Percentiles rank a stretch among this genome's conserved stretches.
phyloP scores from a whole-genome alignment of 805 yeast species.

The Starmerella gropengiesseri region DNA sequence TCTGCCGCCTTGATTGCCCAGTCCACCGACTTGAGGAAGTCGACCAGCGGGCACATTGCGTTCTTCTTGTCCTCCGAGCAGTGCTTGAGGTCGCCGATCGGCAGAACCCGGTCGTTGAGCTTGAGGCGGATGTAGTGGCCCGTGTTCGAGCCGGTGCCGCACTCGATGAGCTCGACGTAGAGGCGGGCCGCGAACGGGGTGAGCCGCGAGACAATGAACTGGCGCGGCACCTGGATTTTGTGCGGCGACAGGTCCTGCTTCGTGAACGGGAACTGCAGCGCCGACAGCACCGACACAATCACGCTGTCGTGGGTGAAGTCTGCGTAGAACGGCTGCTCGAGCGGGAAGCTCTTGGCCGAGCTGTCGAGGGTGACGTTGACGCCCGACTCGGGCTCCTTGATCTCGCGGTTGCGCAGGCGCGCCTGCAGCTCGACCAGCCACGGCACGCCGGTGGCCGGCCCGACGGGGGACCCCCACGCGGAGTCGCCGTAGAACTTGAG shows the following conservation, averaged over 20 bases:
- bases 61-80: slow-evolving; percentile 26
- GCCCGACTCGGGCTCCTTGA: slow-evolving; percentile 38
- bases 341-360: slow-evolving; percentile 30
- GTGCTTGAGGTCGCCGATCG: slow-evolving; percentile 28
- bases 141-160: slow-evolving; percentile 24
- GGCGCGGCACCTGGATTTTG: slow-evolving; percentile 34
- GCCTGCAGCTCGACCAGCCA: slow-evolving; percentile 36
- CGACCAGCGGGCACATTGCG: slow-evolving; percentile 30
- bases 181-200: slow-evolving; percentile 36
- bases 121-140: slow-evolving; percentile 27
- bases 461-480: slow-evolving; percentile 46
- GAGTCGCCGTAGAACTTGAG: slow-evolving; percentile 47
- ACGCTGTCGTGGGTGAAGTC: slow-evolving; percentile 71
- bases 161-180: slow-evolving; percentile 32
- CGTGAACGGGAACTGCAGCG: slow-evolving; percentile 43
- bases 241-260: slow-evolving; percentile 38
- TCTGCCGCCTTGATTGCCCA: slow-evolving; percentile 24
- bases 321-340: slow-evolving; percentile 45
- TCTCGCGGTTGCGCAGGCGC: slow-evolving; percentile 40
- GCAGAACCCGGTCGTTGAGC: slow-evolving; percentile 33
- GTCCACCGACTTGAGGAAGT: slow-evolving; percentile 26
- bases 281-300: slow-evolving; percentile 48
- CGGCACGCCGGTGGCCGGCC: slow-evolving; percentile 51
- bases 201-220: slow-evolving; percentile 32
- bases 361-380: slow-evolving; percentile 37